Percentiles rank a stretch among this genome's conserved stretches.
Evolutionary conservation across 2,329 filamentous ascomycete genomes (phyloP).

Genomic region (Daldinia eschscholtzii): DNA sequence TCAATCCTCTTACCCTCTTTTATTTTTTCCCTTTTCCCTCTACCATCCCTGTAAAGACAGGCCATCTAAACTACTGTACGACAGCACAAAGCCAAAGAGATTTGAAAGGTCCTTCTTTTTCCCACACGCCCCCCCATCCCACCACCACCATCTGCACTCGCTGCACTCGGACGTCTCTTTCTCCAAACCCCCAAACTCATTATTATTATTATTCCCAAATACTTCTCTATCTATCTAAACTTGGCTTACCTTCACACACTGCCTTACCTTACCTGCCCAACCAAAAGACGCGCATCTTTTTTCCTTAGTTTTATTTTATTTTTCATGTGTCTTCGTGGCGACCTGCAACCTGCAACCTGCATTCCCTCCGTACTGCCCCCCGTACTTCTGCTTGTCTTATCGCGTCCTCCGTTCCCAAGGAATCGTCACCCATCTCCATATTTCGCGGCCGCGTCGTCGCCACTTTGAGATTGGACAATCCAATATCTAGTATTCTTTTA

Average conservation of each 20-base stretch:
- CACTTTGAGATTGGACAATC: constrained; percentile 44
- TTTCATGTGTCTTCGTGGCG: constrained; percentile 31
- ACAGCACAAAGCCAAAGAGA: constrained; percentile 39
- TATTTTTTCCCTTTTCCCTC: constrained; percentile 14
- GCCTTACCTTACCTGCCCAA: constrained; percentile 28
- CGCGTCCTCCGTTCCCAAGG: constrained; percentile 43
- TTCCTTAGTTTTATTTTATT: constrained; percentile 32
- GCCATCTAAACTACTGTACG: constrained; percentile 22
- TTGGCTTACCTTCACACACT: constrained; percentile 12
- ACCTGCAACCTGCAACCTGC: constrained; percentile 37
- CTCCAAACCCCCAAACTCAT: constrained; percentile 42
- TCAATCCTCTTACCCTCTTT: constrained; percentile 29
- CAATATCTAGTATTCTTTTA: constrained; percentile 32
- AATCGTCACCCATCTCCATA: constrained; percentile 49
- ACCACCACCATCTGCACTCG: constrained; percentile 15
- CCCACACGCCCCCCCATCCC: constrained; percentile 35
- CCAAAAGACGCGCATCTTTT: constrained; percentile 23
- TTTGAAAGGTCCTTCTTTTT: constrained; percentile 39
- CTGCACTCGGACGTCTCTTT: constrained; percentile 38
- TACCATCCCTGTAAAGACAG: constrained; percentile 33
- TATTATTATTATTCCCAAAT: constrained; percentile 41
- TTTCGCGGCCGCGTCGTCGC: constrained; percentile 49
- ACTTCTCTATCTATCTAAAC: constrained; percentile 23
- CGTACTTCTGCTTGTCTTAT: constrained; percentile 45
- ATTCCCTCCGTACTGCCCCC: constrained; percentile 43